Conservation (phyloP, 2,329 filamentous ascomycete species). For the Pseudocercospora crystallina region DNA sequence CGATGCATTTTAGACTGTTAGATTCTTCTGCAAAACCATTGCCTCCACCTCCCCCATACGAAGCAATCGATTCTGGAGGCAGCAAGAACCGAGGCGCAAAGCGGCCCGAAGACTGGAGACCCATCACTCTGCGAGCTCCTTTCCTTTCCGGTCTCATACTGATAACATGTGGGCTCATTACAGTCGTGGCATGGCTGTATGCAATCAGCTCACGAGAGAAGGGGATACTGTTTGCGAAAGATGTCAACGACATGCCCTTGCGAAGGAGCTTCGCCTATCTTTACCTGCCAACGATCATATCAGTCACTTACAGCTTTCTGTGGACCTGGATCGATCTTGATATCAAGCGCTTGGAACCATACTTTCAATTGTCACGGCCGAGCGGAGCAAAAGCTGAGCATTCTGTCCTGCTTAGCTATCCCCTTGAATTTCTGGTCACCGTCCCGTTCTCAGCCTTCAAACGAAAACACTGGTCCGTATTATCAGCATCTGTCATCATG, state of each 20-base stretch:
- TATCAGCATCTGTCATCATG: constrained; percentile 49
- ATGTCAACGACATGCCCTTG: constrained; percentile 40
- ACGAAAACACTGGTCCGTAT: constrained; percentile 52
- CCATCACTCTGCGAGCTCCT: no score
- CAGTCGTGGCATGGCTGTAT: constrained; percentile 48
- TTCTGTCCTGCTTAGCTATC: constrained; percentile 57
- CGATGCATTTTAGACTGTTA: no score
- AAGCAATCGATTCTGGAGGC: no score
- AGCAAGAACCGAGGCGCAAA: no score
- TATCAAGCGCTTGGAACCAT: constrained; percentile 60
- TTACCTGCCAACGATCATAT: constrained; percentile 55
- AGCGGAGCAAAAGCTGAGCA: constrained; percentile 43
- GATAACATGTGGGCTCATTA: constrained; percentile 38
- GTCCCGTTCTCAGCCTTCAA: constrained; percentile 45
- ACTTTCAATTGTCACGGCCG: constrained; percentile 55
- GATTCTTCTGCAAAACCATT: no score
- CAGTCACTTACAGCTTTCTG: constrained; percentile 55
- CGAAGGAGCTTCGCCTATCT: constrained; percentile 45
- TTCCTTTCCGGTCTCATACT: constrained; percentile 42
- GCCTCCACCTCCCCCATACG: no score
- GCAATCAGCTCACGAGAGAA: constrained; percentile 41
- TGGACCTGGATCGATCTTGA: constrained; percentile 64
- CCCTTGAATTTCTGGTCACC: constrained; percentile 49
- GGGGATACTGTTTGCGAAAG: constrained; percentile 43
- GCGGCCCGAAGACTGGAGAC: no score